A percentile compares a stretch with the other conserved stretches of the same genome.
Conservation (phyloP, 352 stramenopile genomes). For the Phytopythium chamaehyphon region DNA sequence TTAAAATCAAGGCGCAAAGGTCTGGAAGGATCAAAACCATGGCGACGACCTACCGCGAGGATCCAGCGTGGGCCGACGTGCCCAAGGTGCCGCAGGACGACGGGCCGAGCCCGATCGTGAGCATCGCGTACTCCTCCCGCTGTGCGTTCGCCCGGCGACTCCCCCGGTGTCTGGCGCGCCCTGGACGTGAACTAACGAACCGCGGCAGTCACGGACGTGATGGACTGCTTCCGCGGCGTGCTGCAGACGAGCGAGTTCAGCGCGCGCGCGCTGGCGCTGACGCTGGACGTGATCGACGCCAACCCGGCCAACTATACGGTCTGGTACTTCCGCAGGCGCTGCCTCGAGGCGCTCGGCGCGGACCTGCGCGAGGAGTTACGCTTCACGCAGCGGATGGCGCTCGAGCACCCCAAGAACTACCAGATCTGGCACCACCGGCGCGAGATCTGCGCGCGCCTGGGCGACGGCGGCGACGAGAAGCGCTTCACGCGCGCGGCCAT, state of each 20-base stretch:
- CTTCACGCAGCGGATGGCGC: conserved; percentile 83
- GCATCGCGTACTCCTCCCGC: conserved; percentile 65
- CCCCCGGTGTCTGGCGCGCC: not conserved
- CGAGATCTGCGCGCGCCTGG: conserved; percentile 86
- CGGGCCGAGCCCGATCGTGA: conserved; percentile 69
- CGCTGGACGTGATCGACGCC: conserved; percentile 89
- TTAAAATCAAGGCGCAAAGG: not conserved
- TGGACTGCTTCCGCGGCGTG: conserved; percentile 95
- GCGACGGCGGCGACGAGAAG: conserved; percentile 87
- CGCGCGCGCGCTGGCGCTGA: conserved; percentile 90
- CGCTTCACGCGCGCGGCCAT: conserved; percentile 91
- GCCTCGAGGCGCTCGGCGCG: conserved; percentile 76
- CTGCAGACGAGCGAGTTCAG: conserved; percentile 89
- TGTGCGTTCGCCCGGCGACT: conserved; percentile 38
- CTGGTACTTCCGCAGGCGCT: conserved; percentile 94
- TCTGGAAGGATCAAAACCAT: not conserved
- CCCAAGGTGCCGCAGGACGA: conserved; percentile 82
- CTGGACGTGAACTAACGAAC: not conserved
- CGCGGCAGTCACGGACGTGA: conserved; percentile 71
- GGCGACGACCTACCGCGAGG: conserved; percentile 54
- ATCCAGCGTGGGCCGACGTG: conserved; percentile 77
- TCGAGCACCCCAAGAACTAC: conserved; percentile 98
- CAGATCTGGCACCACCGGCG: conserved; percentile 99
- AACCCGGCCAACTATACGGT: conserved; percentile 99
- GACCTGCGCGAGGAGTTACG: conserved; percentile 64